Percentiles rank a stretch among this genome's conserved stretches.
phyloP scores from a whole-genome alignment of 2,329 filamentous ascomycete genomes.

The Claviceps purpurea region DNA sequence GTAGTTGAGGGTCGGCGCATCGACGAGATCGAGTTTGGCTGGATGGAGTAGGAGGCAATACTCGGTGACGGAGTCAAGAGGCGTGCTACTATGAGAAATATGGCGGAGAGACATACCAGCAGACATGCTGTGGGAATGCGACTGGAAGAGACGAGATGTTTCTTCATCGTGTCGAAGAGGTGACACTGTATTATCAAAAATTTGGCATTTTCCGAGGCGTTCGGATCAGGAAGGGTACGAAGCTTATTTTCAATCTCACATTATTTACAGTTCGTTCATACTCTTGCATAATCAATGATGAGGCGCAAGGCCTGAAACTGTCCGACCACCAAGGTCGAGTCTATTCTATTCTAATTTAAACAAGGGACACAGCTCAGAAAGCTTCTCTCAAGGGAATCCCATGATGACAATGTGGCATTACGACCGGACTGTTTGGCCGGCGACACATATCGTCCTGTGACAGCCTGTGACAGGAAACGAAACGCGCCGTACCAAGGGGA shows the following conservation, averaged over 20 bases:
- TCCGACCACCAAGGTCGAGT: background rate
- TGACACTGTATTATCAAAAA: slow-evolving; percentile 21
- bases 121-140: background rate
- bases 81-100: background rate
- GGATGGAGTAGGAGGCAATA: background rate
- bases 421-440: background rate
- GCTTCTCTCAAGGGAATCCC: background rate
- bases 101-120: background rate
- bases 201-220: slow-evolving; percentile 22
- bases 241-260: slow-evolving; percentile 4
- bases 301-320: background rate
- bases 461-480: background rate
- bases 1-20: slow-evolving; percentile 16
- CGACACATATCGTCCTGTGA: background rate
- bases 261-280: background rate
- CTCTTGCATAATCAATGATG: background rate
- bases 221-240: slow-evolving; percentile 13
- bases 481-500: background rate
- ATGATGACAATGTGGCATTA: background rate
- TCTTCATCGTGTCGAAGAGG: slow-evolving; percentile 11
- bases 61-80: slow-evolving; percentile 8
- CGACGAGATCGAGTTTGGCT: background rate
- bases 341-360: background rate
- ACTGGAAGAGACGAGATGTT: background rate
- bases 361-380: background rate